Evolutionary conservation across 768 basidiomycete species (phyloP), one percentile per base, ranked within the genome.

Genomic region (Piloderma croceum): DNA sequence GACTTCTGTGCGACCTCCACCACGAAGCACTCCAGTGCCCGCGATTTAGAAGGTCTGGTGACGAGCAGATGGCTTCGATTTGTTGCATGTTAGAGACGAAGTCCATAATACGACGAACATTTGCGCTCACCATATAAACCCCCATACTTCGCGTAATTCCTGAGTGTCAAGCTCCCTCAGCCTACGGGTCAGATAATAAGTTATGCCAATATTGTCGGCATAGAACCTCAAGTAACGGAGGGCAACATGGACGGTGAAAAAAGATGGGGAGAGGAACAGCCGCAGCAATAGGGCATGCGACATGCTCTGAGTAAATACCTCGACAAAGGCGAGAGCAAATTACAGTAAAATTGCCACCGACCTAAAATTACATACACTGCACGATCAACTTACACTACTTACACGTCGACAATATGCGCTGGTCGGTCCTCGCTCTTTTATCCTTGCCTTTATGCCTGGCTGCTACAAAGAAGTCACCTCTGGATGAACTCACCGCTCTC

Each of bases 201-300:
- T 91, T 60, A 92, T 90, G 7, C 87, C 90, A 50, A 92, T 83
- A 63, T 90, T 88, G 68, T 90, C 85, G 12, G 81, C 72, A 61
- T 92, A 91, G 27, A 77, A 50, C 48, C 77, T 74, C 42, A 92
- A 77, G 57, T 97, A 97, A 52, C 83, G 78, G 48, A 97, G 81
- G 22, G 92, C 92, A 51, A 93, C 84, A 69, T 93, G 87, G 41
- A 94, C 86, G 9, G 86, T 87, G 68, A 96, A 97, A 71, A 89
- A 97, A 24, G 81, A 81, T 4, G 89, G 85, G 15, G 89, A 90
- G 42, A 93, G 81, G 60, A 96, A 94, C 36, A 97, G 81, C 22
- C 92, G 83, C 40, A 97, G 77, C 38, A 93, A 82, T 45, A 91
- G 72, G 34, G 79, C 87, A 84, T 91, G 86, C 50, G 83, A 86